Evolutionary conservation across 176 grass and related monocot genomes (phyloP).

Genomic region (Leersia perrieri): DNA sequence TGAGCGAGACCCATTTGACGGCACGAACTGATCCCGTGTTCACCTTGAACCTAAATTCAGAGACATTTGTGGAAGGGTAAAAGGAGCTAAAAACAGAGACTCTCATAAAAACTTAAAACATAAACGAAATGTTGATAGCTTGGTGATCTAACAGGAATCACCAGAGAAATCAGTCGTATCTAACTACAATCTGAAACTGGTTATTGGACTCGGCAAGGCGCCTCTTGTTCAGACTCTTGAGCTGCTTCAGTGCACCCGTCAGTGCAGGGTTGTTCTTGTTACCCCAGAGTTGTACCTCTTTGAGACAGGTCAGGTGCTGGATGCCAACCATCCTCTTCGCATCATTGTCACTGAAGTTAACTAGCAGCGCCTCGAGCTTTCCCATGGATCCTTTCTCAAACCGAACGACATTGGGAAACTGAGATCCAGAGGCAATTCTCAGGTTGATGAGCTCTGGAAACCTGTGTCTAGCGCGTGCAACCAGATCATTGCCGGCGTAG

Average conservation of each 20-base stretch:
- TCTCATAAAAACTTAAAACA: no score
- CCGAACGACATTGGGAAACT: not conserved
- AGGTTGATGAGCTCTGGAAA: not conserved
- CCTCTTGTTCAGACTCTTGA: not conserved
- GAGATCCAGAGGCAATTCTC: not conserved
- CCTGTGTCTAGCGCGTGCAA: not conserved
- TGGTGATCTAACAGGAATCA: no score
- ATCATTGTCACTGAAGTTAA: not conserved
- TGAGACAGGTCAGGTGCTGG: not conserved
- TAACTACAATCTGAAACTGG: not conserved
- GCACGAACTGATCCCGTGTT: no score
- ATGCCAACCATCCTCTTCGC: not conserved
- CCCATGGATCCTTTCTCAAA: not conserved
- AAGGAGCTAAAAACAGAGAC: no score
- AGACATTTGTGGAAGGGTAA: no score
- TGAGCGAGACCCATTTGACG: no score
- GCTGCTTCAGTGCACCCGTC: not conserved
- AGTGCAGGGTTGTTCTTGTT: not conserved
- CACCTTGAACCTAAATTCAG: no score
- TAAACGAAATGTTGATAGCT: no score
- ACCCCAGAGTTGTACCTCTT: not conserved
- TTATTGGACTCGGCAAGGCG: not conserved
- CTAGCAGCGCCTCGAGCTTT: not conserved
- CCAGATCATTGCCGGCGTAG: not conserved
- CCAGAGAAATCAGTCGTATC: not conserved